Percentiles rank a stretch among this genome's conserved stretches.
phyloP scores from a whole-genome alignment of 2,329 filamentous ascomycete genomes.

The Hortaea sp. region DNA sequence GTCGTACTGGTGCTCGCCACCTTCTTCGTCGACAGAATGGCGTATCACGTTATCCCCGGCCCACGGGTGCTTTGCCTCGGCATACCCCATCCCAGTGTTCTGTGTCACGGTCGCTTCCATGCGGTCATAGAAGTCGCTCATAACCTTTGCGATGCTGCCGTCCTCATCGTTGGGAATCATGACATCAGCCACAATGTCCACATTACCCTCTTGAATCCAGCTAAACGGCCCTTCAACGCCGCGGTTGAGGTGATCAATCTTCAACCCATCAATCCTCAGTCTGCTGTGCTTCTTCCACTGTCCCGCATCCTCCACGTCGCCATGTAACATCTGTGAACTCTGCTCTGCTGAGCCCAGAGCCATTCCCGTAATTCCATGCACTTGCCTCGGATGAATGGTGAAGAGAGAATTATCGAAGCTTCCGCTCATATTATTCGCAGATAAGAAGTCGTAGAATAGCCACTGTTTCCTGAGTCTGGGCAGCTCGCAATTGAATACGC shows the following conservation, averaged over 20 bases:
- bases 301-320: slow-evolving; percentile 42
- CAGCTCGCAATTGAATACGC: slow-evolving; percentile 91
- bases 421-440: slow-evolving; percentile 90
- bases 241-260: slow-evolving; percentile 90
- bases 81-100: not conserved
- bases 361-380: slow-evolving; percentile 64
- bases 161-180: slow-evolving; percentile 86
- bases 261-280: slow-evolving; percentile 83
- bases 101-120: slow-evolving; percentile 79
- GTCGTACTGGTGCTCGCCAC: not conserved
- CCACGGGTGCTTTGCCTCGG: not conserved
- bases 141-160: slow-evolving; percentile 82
- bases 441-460: slow-evolving; percentile 95
- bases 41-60: slow-evolving; percentile 13
- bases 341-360: slow-evolving; percentile 51
- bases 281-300: slow-evolving; percentile 95
- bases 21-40: not conserved
- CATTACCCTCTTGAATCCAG: slow-evolving; percentile 95
- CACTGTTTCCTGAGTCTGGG: slow-evolving; percentile 89
- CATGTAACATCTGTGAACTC: not conserved
- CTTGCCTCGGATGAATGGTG: slow-evolving; percentile 89
- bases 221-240: slow-evolving; percentile 89
- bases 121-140: slow-evolving; percentile 95
- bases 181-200: slow-evolving; percentile 91
- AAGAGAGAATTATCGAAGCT: slow-evolving; percentile 93